These are phyloP conservation scores for Dalechampia spathulata DNA, from an alignment of 441 rosid genomes.

Conservation along the genomic window DNA sequence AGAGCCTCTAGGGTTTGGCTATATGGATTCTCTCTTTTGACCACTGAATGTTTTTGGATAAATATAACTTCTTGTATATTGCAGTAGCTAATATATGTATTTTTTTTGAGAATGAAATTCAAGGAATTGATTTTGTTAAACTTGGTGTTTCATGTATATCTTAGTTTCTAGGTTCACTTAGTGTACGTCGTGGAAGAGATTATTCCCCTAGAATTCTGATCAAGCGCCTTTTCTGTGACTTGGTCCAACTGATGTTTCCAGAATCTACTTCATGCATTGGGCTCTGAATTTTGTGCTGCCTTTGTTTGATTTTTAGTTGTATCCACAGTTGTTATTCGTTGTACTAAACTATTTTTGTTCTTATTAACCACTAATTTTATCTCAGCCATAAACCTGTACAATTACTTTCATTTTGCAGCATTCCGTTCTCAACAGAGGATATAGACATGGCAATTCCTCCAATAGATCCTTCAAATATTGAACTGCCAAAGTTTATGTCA, in stretches of 20 bases:
- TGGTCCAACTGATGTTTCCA: background rate
- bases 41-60: too few relatives aligned
- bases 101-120: too few relatives aligned
- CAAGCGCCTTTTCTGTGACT: too few relatives aligned
- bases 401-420: constrained; percentile 37
- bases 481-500: constrained; percentile 46
- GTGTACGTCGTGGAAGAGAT: background rate
- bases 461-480: constrained; percentile 61
- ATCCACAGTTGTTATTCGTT: too few relatives aligned
- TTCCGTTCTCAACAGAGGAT: constrained; percentile 93
- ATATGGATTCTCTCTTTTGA: too few relatives aligned
- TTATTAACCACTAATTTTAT: background rate
- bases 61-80: too few relatives aligned
- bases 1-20: background rate
- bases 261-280: background rate
- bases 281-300: background rate
- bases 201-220: background rate
- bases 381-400: background rate
- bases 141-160: background rate
- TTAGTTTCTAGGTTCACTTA: background rate
- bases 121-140: too few relatives aligned
- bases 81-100: too few relatives aligned
- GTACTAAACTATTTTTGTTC: too few relatives aligned
- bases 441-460: constrained; percentile 89
- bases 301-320: too few relatives aligned